phyloP scores from a whole-genome alignment of 2,329 filamentous ascomycete genomes.

The Arthrobotrys conoides region DNA sequence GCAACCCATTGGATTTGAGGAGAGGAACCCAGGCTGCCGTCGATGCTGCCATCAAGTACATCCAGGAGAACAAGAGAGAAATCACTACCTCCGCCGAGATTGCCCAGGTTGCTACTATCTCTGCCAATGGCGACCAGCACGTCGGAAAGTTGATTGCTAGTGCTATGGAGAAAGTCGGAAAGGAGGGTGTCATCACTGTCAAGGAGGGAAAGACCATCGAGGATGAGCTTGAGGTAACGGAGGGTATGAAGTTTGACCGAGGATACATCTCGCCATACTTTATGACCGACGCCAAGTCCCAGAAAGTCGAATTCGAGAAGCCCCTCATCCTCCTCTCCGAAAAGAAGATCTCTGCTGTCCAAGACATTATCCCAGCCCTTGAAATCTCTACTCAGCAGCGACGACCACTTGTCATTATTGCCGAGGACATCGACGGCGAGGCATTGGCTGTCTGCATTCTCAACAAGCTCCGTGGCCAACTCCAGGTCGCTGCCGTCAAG shows the following conservation, averaged over 20 bases:
- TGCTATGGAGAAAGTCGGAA: constrained; percentile 99
- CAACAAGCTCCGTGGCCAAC: constrained; percentile 99
- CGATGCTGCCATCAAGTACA: constrained; percentile 91
- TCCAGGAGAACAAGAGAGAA: constrained; percentile 96
- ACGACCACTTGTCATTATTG: constrained; percentile 96
- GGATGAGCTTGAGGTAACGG: constrained; percentile 97
- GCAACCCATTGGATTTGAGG: constrained; percentile 99
- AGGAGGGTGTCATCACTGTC: constrained; percentile 99
- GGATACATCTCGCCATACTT: constrained; percentile 99
- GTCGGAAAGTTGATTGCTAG: constrained; percentile 96
- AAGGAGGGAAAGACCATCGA: constrained; percentile 99
- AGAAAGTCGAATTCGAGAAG: constrained; percentile 99
- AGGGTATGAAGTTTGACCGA: constrained; percentile 99
- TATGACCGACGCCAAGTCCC: constrained; percentile 98
- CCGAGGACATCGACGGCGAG: constrained; percentile 98
- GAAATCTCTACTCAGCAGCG: constrained; percentile 96
- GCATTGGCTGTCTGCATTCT: constrained; percentile 98
- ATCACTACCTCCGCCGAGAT: constrained; percentile 98
- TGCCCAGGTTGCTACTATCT: constrained; percentile 97
- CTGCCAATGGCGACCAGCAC: constrained; percentile 94
- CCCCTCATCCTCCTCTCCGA: constrained; percentile 97
- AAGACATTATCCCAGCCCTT: constrained; percentile 98
- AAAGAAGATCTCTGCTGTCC: constrained; percentile 99
- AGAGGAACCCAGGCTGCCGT: constrained; percentile 97
- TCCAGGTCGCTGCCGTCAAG: constrained; percentile 98